Evolutionary conservation across 306 rosid species (phyloP), one percentile per base, ranked within the genome.

Genomic region (Ziziphus jujuba): DNA sequence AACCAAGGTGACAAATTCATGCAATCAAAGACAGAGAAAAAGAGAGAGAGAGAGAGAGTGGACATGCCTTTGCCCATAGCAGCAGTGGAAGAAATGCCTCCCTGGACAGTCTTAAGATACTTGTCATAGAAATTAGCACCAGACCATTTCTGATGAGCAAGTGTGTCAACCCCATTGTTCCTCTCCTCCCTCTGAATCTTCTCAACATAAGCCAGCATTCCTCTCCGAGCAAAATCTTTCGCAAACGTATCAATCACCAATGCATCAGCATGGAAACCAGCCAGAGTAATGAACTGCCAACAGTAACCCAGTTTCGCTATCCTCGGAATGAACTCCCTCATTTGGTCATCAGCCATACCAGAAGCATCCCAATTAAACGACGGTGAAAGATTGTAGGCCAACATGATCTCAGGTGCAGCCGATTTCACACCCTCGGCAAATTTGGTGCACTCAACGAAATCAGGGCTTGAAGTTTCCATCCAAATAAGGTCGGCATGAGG

Each of bases 281-380:
- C 99, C 50, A 93, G 87, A 7, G 99, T 93, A 47, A 90, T 90
- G 59, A 90, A 93, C 77, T 93, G 97, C 99, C 97, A 93, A 48
- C 88, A 87, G 59, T 79, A 95, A 11, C 99, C 99, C 61, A 95
- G 66, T 78, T 73, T 80, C 0, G 96, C 99, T 3, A 95, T 87
- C 59, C 67, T 81, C 0, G 99, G 99, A 51, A 95, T 95, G 72
- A 95, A 95, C 33, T 90, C 95, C 40, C 22, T 78, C 90, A 95
- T 95, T 48, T 95, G 77, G 11, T 77, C 65, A 63, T 90, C 89
- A 19, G 0, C 90, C 99, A 95, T 95, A 5, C 96, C 99, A 12
- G 97, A 90, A 21, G 99, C 97, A 72, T 95, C 99, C 99, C 99
- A 95, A 2, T 95, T 95, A 81, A 95, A 95, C 19, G 99, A 95